Conservation (phyloP, 1,284 basidiomycete species). For the Chondrostereum purpureum region DNA sequence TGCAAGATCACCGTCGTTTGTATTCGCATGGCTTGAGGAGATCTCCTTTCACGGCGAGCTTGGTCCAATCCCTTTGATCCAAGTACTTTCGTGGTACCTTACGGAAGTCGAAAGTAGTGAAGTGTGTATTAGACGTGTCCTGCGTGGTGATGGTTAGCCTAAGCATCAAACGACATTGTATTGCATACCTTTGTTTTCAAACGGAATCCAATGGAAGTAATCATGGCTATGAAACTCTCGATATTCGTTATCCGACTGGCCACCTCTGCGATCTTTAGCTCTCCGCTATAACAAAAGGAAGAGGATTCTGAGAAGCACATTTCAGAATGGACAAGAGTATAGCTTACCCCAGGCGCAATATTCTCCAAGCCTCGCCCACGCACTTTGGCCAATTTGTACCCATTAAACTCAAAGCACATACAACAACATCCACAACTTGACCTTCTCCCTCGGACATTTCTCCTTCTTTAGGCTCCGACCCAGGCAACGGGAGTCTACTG, state of each 20-base stretch:
- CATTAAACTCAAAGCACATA: constrained; percentile 96
- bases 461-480: constrained; percentile 50
- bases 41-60: constrained; percentile 51
- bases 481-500: constrained; percentile 69
- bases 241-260: constrained; percentile 76
- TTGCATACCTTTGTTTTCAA: constrained; percentile 62
- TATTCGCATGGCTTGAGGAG: constrained; percentile 93
- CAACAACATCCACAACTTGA: constrained; percentile 84
- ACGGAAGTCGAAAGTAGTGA: constrained; percentile 80
- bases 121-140: constrained; percentile 84
- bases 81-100: constrained; percentile 50
- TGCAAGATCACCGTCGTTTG: constrained; percentile 69
- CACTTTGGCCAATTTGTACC: constrained; percentile 93
- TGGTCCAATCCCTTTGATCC: constrained; percentile 59
- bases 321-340: constrained; percentile 2
- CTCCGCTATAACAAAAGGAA: constrained; percentile 57
- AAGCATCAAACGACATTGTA: constrained; percentile 9
- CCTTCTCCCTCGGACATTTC: constrained; percentile 44
- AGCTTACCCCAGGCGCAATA: constrained; percentile 74
- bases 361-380: constrained; percentile 83
- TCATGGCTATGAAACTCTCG: constrained; percentile 69
- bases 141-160: constrained; percentile 21
- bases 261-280: constrained; percentile 94
- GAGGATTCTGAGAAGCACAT: constrained; percentile 5
- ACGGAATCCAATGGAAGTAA: constrained; percentile 77